Conservation (phyloP, 2,329 filamentous ascomycete species). For the Aureobasidium subglaciale region DNA sequence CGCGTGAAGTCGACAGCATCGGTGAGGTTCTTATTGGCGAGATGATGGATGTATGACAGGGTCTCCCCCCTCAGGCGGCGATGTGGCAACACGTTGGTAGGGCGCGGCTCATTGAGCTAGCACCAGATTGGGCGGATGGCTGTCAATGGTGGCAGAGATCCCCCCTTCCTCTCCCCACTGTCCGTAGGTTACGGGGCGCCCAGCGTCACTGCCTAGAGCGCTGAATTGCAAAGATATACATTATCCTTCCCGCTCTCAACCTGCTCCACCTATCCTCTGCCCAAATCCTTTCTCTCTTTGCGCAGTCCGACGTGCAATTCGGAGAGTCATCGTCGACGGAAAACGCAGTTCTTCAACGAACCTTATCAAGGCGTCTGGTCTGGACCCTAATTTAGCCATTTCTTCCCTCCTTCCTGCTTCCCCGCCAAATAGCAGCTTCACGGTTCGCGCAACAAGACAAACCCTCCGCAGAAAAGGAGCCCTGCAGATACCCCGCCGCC, state of each 20-base stretch:
- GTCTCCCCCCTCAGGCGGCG: background rate
- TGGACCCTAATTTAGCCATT: slow-evolving; percentile 2
- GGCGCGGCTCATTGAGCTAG: background rate
- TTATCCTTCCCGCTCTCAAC: background rate
- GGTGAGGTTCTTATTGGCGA: no score
- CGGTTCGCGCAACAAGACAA: background rate
- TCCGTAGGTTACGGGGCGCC: no score
- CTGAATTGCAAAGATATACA: background rate
- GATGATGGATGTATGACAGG: no score
- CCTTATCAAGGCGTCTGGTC: background rate
- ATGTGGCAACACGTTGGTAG: background rate
- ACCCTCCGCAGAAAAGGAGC: background rate
- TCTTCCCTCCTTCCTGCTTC: slow-evolving; percentile 5
- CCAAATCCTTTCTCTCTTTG: background rate
- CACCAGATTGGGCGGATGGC: background rate
- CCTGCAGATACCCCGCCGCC: slow-evolving; percentile 8
- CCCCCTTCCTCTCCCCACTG: background rate
- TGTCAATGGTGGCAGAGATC: background rate
- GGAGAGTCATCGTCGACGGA: background rate
- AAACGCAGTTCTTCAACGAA: background rate
- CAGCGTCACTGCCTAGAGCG: slow-evolving; percentile 10
- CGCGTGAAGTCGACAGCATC: background rate
- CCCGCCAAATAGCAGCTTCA: background rate
- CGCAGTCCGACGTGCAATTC: background rate
- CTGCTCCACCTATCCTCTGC: background rate